A percentile compares a stretch with the other conserved stretches of the same genome.
Conservation (phyloP, 1,284 basidiomycete genomes). For the Ganoderma meredithae region DNA sequence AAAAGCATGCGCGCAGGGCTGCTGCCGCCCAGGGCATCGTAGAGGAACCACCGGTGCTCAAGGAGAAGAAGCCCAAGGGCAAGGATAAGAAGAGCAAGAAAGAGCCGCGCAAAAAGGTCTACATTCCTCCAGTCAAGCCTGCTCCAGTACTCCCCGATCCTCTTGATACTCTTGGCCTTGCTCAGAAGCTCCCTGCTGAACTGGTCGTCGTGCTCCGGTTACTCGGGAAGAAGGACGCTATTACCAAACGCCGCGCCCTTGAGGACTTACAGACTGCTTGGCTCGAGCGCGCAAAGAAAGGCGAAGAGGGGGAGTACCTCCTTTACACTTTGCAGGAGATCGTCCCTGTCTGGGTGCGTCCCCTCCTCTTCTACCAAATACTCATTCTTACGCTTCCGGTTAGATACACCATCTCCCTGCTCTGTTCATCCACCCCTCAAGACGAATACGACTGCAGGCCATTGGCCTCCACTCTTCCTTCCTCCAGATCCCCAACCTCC, state of each 20-base stretch:
- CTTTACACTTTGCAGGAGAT: slow-evolving; percentile 63
- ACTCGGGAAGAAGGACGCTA: slow-evolving; percentile 90
- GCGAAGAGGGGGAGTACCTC: slow-evolving; percentile 52
- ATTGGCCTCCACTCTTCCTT: slow-evolving; percentile 76
- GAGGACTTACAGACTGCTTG: slow-evolving; percentile 84
- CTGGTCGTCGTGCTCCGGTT: slow-evolving; percentile 85
- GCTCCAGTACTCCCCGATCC: slow-evolving; percentile 89
- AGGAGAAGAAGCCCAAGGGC: slow-evolving; percentile 54
- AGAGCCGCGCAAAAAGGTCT: slow-evolving; percentile 78
- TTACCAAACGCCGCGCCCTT: slow-evolving; percentile 87
- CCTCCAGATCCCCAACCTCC: slow-evolving; percentile 61
- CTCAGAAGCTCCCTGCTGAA: slow-evolving; percentile 80
- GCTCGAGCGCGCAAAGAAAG: slow-evolving; percentile 60
- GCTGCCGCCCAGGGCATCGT: slow-evolving; percentile 38
- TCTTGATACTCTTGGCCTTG: slow-evolving; percentile 87
- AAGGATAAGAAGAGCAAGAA: slow-evolving; percentile 69
- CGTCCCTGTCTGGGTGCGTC: slow-evolving; percentile 89
- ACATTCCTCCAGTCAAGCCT: slow-evolving; percentile 89
- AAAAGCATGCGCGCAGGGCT: slow-evolving; percentile 82
- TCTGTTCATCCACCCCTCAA: slow-evolving; percentile 83
- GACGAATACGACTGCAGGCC: slow-evolving; percentile 77
- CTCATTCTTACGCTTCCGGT: slow-evolving; percentile 1
- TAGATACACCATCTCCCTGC: slow-evolving; percentile 85
- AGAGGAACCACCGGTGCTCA: slow-evolving; percentile 45
- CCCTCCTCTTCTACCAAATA: neutral